Conservation (phyloP, 495 filamentous ascomycete species). For the Penicillium tannophilum region DNA sequence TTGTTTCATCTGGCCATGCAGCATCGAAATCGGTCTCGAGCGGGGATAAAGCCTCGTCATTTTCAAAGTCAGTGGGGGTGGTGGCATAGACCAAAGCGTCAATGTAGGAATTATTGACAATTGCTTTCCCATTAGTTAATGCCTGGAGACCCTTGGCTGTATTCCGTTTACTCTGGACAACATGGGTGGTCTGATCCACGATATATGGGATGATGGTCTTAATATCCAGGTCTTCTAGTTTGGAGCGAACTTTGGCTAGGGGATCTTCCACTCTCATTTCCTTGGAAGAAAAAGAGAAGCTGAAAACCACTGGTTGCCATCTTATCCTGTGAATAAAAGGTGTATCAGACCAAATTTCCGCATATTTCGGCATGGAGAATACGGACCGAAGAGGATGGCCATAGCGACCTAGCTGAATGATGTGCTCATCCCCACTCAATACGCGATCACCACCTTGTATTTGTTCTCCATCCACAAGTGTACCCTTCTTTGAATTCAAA, state of each 20-base stretch:
- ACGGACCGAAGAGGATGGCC: constrained; percentile 52
- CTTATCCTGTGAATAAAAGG: constrained; percentile 57
- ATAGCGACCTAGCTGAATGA: constrained; percentile 67
- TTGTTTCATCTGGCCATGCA: constrained; percentile 73
- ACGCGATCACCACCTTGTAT: constrained; percentile 57
- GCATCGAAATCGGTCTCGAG: constrained; percentile 84
- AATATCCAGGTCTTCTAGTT: constrained; percentile 80
- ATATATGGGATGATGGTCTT: constrained; percentile 78
- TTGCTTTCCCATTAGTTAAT: constrained; percentile 78
- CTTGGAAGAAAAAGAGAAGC: constrained; percentile 78
- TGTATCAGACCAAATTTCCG: background rate
- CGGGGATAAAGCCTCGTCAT: constrained; percentile 56
- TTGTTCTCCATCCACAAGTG: constrained; percentile 69
- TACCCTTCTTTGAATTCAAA: constrained; percentile 77
- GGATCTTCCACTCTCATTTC: constrained; percentile 71
- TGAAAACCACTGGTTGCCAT: constrained; percentile 81
- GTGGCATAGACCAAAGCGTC: constrained; percentile 73
- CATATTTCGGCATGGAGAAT: background rate
- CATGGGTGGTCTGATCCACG: constrained; percentile 73
- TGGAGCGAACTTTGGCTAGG: constrained; percentile 57
- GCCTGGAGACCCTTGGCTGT: constrained; percentile 83
- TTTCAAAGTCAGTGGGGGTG: constrained; percentile 51
- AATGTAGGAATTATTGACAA: constrained; percentile 77
- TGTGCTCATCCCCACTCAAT: constrained; percentile 57
- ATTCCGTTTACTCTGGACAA: constrained; percentile 87